Base-by-base conservation (phyloP, 2,329 filamentous ascomycete genomes). In the Pseudogymnoascus verrucosus region DNA sequence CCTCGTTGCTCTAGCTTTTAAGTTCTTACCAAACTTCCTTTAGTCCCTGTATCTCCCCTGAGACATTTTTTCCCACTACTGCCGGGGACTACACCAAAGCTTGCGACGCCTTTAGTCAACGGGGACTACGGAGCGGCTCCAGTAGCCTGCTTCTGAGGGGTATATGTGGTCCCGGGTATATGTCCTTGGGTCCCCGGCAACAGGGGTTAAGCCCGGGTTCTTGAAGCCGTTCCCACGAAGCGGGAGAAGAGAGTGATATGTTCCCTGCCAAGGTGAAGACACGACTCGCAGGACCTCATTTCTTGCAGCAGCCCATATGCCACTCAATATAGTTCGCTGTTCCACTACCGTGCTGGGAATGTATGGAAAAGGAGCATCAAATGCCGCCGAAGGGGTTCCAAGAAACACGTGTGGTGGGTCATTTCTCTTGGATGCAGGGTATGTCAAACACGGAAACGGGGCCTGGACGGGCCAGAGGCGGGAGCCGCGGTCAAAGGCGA, bases 101-200 rank as follows among this genome's bases (percentile, higher is more conserved):
- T 57, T 57, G 28, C 51, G 10, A 57, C n/a, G 2, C 5, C 10
- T 10, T 57, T 57, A 57, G 51, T 57, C 51, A 57, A 54, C 28
- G 51, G 51, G 51, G 51, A 26, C 51, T 12, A 57, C 10, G 28
- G 51, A 57, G 26, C 51, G 44, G 51, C 51, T 34, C 42, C 51
- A 57, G 26, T 12, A 34, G 8, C 51, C 8, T 19, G 51, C 19
- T 57, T 34, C 19, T 51, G 51, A 5, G 51, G 5, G n/a, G 10
- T 19, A 57, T 57, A 57, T 31, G 51, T 57, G 51, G 51, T 57
- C n/a, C 51, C 51, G 51, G 51, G 51, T 57, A 34, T 57, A 57
- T 57, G 51, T 34, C 5, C n/a, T 19, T 34, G 51, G 51, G 51
- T 34, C 26, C 26, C 26, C 51, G 26, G 51, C 8, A 19, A 57